Percentiles rank a stretch among this genome's conserved stretches.
phyloP scores from a whole-genome alignment of 495 filamentous ascomycete species.

The Penicillium odoratum region DNA sequence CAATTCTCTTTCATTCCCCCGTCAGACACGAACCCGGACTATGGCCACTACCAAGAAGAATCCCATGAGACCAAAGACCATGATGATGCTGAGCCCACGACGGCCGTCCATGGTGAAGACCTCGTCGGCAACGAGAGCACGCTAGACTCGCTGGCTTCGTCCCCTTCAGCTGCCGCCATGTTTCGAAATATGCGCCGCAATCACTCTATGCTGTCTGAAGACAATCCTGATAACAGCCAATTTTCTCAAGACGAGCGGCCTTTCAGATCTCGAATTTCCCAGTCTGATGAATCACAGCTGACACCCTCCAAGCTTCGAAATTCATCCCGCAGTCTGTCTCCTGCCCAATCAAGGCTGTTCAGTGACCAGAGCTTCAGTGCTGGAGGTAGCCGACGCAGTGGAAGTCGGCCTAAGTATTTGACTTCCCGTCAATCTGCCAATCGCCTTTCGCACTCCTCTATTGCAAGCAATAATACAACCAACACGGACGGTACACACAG shows the following conservation, averaged over 20 bases:
- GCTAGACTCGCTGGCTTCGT: constrained; percentile 62
- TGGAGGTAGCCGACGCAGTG: constrained; percentile 35
- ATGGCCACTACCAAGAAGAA: constrained; percentile 10
- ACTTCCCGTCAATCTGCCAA: constrained; percentile 73
- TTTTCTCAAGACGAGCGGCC: constrained; percentile 30
- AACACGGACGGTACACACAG: constrained; percentile 61
- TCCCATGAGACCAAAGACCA: constrained; percentile 7
- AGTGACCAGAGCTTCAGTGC: constrained; percentile 32
- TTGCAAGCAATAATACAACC: constrained; percentile 59
- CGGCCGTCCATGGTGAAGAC: constrained; percentile 19
- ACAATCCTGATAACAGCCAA: constrained; percentile 19
- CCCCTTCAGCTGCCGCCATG: constrained; percentile 64
- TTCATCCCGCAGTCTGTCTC: constrained; percentile 34
- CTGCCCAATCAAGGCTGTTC: constrained; percentile 37
- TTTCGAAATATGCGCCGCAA: constrained; percentile 49
- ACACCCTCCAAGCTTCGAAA: constrained; percentile 32
- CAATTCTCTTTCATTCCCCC: constrained; percentile 32
- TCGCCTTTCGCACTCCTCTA: constrained; percentile 75
- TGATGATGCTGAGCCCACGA: constrained; percentile 26
- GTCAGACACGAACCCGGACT: constrained; percentile 29
- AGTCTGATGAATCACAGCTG: constrained; percentile 31
- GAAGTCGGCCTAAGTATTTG: constrained; percentile 67
- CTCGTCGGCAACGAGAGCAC: constrained; percentile 54
- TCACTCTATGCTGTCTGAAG: constrained; percentile 24
- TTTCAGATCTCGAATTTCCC: constrained; percentile 22